Evolutionary conservation across 1,139 yeast species (phyloP), one percentile per base, ranked within the genome.

Genomic region (Hanseniaspora uvarum): DNA sequence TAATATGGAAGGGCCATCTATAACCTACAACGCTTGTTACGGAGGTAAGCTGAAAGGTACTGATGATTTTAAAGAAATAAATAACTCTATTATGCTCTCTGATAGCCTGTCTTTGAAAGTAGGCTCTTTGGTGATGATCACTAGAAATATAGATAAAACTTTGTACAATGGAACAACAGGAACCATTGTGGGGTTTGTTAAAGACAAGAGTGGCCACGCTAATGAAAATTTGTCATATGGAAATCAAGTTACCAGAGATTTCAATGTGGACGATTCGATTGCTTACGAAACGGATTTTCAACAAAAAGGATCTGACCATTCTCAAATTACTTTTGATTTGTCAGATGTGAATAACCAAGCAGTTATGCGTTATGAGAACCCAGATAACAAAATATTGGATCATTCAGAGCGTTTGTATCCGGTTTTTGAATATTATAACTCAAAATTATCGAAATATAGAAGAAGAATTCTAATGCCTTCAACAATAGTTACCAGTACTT

Each of bases 91-190:
- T 2, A 28, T 21, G 19, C 44, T 37, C 2, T 89, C 87, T 1
- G 71, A 73, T 44, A 69, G 69, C 33, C 67, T 92, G 23, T 72
- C 72, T 12, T 70, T 92, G 60, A 89, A 88, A 62, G 75, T 76
- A 49, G 89, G 89, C 39, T 92, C 96, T 0, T 98, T 92, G 68
- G 98, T 92, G 0, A 94, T 92, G 98, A 82, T 94, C 75, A 78
- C 92, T 57, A 92, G 92, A 66, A 94, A 92, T 65, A 75, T 86
- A 56, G 96, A 89, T 65, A 87, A 81, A 26, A 79, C 84, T 0
- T 72, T 92, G 46, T 98, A 94, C 4, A 92, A 92, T 68, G 99
- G 99, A 0, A 82, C 96, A 0, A 70, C 92, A 46, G 99, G 99
- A 0, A 83, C 77, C 58, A 89, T 92, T 1, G 67, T 88, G 30